Conservation (phyloP, 148 eudicot species). For the Pharnaceum exiguum region DNA sequence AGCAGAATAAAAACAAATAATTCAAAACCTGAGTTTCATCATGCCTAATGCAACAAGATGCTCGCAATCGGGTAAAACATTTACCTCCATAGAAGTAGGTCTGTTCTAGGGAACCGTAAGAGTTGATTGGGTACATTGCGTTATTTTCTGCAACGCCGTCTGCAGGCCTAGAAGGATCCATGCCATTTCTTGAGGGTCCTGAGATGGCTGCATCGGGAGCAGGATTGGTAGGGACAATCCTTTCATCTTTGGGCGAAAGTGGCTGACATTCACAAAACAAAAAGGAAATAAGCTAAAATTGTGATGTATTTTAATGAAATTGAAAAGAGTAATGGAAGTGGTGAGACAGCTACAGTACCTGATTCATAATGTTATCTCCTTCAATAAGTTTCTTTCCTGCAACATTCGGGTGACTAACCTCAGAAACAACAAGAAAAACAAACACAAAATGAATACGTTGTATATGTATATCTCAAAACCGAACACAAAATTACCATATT, state of each 20-base stretch:
- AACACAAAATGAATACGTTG: background rate
- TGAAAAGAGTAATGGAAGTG: background rate
- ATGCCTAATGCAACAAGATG: background rate
- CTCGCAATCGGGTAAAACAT: constrained; percentile 9
- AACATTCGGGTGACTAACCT: constrained; percentile 5
- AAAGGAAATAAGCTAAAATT: constrained; percentile 2
- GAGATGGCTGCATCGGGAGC: constrained; percentile 59
- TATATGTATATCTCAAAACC: background rate
- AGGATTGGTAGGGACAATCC: constrained; percentile 67
- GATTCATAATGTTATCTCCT: constrained; percentile 29
- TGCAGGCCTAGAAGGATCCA: constrained; percentile 48
- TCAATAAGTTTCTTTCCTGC: constrained; percentile 22
- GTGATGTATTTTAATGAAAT: background rate
- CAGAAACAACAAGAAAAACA: background rate
- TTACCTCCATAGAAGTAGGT: constrained; percentile 83
- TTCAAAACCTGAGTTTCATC: background rate
- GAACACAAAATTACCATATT: too few relatives aligned
- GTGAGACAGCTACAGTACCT: constrained; percentile 12
- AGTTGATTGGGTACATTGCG: constrained; percentile 37
- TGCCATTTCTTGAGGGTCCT: constrained; percentile 47
- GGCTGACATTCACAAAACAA: constrained; percentile 47
- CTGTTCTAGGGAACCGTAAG: constrained; percentile 60
- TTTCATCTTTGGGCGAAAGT: constrained; percentile 73
- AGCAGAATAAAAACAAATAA: too few relatives aligned
- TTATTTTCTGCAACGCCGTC: constrained; percentile 44